A percentile compares a stretch with the other conserved stretches of the same genome.
These are phyloP conservation scores for Rhizophagus prolifer DNA, from an alignment of 192 early-diverging fungal genomes.

Conservation along the genomic window DNA sequence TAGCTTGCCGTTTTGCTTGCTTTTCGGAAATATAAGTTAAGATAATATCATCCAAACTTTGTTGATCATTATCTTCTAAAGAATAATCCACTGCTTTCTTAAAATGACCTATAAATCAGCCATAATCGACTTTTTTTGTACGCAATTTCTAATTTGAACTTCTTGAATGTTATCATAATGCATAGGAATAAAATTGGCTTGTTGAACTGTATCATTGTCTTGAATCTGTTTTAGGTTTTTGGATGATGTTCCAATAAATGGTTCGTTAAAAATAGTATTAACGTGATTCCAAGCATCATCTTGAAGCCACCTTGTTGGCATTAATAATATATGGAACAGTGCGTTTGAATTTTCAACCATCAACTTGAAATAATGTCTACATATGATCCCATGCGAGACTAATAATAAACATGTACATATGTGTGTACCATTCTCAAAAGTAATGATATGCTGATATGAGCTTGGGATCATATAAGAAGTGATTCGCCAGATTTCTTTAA, in stretches of 20 bases:
- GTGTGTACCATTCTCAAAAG: neutral
- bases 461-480: neutral
- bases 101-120: neutral
- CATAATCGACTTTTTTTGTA: neutral
- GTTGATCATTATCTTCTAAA: neutral
- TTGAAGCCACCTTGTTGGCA: neutral
- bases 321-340: neutral
- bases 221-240: neutral
- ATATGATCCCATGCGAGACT: neutral
- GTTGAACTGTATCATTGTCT: neutral
- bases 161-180: slow-evolving; percentile 7
- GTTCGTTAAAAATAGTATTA: neutral
- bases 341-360: neutral
- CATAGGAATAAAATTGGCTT: neutral
- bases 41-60: neutral
- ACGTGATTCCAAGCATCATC: neutral
- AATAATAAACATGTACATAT: slow-evolving; percentile 1
- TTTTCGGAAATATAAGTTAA: slow-evolving; percentile 8
- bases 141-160: neutral
- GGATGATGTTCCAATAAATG: slow-evolving; percentile 3
- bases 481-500: neutral
- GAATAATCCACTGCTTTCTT: neutral
- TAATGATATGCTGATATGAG: slow-evolving; percentile 1
- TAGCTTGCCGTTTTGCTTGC: neutral
- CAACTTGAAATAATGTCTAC: neutral